Evolutionary conservation across 2,329 filamentous ascomycete species (phyloP).

Genomic region (Trichoderma sp.): DNA sequence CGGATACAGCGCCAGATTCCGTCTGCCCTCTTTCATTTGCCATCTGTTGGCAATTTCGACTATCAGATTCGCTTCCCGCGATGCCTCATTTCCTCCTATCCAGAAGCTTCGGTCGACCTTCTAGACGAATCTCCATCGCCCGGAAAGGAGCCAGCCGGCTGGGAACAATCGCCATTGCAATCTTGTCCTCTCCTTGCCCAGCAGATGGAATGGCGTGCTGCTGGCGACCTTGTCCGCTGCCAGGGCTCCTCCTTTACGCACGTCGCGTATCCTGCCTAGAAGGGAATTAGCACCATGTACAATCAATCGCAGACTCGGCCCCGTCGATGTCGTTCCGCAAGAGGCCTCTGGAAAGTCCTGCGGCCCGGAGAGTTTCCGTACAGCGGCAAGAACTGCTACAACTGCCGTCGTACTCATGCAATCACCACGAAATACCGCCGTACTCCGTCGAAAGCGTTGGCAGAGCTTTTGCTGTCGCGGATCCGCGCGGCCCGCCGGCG

Average conservation of each 20-base stretch:
- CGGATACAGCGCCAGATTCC: background rate
- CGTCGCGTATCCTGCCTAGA: background rate
- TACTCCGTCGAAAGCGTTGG: background rate
- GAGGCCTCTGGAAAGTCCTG: background rate
- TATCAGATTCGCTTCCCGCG: background rate
- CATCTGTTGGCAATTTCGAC: constrained; percentile 7
- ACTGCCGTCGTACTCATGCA: background rate
- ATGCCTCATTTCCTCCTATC: constrained; percentile 16
- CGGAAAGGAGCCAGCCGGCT: background rate
- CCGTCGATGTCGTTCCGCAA: background rate
- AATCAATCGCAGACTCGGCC: background rate
- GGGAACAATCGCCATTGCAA: background rate
- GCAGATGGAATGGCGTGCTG: constrained; percentile 4
- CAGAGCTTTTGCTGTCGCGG: background rate
- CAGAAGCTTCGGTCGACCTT: constrained; percentile 11
- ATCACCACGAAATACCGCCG: background rate
- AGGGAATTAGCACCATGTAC: background rate
- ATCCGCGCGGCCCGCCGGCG: constrained; percentile 4
- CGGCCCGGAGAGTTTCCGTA: background rate
- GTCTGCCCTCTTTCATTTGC: background rate
- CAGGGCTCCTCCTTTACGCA: background rate
- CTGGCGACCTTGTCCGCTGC: background rate
- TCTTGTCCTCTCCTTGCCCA: background rate
- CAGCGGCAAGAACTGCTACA: background rate
- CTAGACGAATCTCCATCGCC: background rate